Base-by-base conservation (phyloP, 768 basidiomycete species). In the Rhizopogon vulgaris region DNA sequence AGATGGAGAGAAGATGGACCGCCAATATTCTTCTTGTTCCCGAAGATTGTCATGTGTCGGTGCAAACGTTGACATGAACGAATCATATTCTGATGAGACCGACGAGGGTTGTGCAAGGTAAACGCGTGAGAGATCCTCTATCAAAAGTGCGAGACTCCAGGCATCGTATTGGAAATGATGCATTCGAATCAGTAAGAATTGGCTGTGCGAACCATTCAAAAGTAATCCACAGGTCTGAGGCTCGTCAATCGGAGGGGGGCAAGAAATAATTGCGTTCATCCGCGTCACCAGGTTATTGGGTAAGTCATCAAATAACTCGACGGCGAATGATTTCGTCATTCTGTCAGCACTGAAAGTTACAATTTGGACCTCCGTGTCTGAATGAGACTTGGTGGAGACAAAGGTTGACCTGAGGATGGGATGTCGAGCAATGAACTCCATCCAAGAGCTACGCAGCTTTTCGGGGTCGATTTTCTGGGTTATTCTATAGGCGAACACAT, bases 91-190 rank as follows among this genome's bases (percentile, higher is more conserved):
- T 34, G 59, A 59, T 2, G 61, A 57, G 34, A 58, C 60, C 17
- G 43, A 48, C 8, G 68, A 60, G 12, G 54, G 51, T 15, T 53
- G 48, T 4, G 63, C 68, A 4, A 55, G 52, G 56, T 75, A 78
- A 14, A 74, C 32, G 5, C 59, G 56, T 11, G 62, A 56, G n/a
- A 78, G 65, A 51, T 77, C 74, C 47, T 72, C 61, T 1, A 73
- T 45, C 11, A 78, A 56, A 22, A 77, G 62, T 25, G 58, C 65
- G 28, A 78, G 60, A 57, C 74, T 75, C 73, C 73, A 72, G 6
- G 74, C 77, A 46, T 78, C 77, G 56, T 77, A 78, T 60, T 77
- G 77, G 62, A 76, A 75, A 58, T 78, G 77, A 51, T 78, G 74
- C 30, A 78, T 62, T n/a, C 63, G 60, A n/a, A 70, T 47, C 8